A percentile compares a stretch with the other conserved stretches of the same genome.
phyloP scores from a whole-genome alignment of 1,284 basidiomycete genomes.

The Puccinia triticina region DNA sequence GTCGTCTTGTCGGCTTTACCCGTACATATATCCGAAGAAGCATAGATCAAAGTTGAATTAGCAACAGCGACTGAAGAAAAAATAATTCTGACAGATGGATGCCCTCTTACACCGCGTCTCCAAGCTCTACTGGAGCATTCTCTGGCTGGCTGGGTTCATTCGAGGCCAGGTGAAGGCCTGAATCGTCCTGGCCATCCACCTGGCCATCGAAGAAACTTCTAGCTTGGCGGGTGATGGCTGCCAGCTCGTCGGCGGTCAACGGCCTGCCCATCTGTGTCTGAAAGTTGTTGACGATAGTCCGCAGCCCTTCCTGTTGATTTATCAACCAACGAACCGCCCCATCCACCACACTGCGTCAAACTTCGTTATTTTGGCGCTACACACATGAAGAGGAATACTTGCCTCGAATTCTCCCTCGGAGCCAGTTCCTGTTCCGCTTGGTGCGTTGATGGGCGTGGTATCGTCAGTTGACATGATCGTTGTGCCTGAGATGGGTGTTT shows the following conservation, averaged over 20 bases:
- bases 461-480: background rate
- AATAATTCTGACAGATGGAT: background rate
- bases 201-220: slow-evolving; percentile 24
- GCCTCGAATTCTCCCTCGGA: background rate
- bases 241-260: background rate
- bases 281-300: slow-evolving; percentile 5
- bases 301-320: slow-evolving; percentile 20
- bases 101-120: background rate
- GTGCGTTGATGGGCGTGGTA: background rate
- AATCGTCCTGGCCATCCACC: background rate
- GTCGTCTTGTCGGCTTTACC: background rate
- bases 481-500: background rate
- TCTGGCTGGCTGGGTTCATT: background rate
- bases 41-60: background rate
- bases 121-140: background rate
- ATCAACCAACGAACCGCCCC: too few relatives aligned
- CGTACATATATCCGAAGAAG: background rate
- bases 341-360: too few relatives aligned
- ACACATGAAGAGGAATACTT: background rate
- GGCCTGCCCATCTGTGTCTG: slow-evolving; percentile 9
- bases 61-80: background rate
- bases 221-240: background rate
- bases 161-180: background rate
- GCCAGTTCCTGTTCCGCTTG: background rate
- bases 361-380: too few relatives aligned